Evolutionary conservation across 352 stramenopile species (phyloP), one percentile per base, ranked within the genome.

Genomic region (Globisporangium sylvaticum): DNA sequence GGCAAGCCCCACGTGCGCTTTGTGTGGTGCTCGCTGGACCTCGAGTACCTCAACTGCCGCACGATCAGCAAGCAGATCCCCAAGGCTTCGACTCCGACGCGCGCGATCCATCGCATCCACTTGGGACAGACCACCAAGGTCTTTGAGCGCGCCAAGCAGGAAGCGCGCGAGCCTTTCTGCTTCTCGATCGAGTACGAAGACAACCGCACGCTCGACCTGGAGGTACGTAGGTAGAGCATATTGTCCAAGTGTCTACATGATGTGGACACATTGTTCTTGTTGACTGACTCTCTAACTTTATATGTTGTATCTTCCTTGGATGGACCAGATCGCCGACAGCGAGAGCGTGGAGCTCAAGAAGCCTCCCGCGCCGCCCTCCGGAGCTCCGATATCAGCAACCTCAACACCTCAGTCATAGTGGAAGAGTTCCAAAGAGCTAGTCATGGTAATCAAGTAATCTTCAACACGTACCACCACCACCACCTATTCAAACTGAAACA

Each of bases 111-210:
- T 14, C 46, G 64, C 1, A 67, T 91, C 18, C 71, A 74, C 22
- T 58, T 85, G 15, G 83, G 83, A 0, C 83, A 90, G 58, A 70
- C 72, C 6, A 89, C 83, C 0, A 76, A 79, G 18, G 83, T 90
- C 3, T 91, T 91, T 64, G 83, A 89, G 50, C 78, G 83, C 12
- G 81, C 79, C 1, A 89, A 80, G 32, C 78, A 88, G 55, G 73
- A 72, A 15, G 66, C 65, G 32, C 66, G 80, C 60, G 77, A 83
- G 15, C 77, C 78, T 2, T 88, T 83, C 25, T 93, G 81, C 53
- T 93, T 93, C 55, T 93, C 85, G 0, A 73, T 92, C 58, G 76
- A 90, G 42, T 92, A 92, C 69, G 82, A 90, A n/a, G 81, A 92
- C 32, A 82, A 67, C 39, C 77, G 84, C 7, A 89, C 84, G n/a